Conservation (phyloP, 2,329 filamentous ascomycete species). For the Stagonosporopsis chrysanthemi region DNA sequence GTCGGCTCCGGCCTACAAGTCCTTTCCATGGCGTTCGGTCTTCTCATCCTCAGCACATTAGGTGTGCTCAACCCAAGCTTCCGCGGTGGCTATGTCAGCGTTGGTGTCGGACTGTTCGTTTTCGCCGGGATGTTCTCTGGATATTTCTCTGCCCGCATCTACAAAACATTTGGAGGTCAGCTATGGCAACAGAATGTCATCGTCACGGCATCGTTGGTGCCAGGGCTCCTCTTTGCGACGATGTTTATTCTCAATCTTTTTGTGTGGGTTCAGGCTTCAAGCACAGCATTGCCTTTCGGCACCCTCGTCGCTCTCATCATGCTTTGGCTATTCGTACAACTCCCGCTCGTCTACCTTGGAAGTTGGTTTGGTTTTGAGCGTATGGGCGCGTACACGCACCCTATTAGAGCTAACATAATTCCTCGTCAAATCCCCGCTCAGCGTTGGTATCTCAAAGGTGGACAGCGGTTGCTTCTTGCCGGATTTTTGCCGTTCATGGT, state of each 20-base stretch:
- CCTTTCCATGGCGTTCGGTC: constrained; percentile 78
- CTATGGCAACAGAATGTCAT: constrained; percentile 79
- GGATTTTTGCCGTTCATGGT: constrained; percentile 86
- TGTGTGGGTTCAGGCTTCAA: constrained; percentile 88
- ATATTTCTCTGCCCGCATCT: constrained; percentile 84
- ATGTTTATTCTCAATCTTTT: constrained; percentile 86
- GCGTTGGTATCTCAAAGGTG: constrained; percentile 74
- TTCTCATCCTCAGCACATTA: constrained; percentile 75
- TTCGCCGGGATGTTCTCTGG: constrained; percentile 85
- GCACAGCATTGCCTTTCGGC: constrained; percentile 83
- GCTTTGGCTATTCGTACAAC: constrained; percentile 85
- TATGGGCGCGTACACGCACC: constrained; percentile 77
- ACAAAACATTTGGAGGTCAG: constrained; percentile 80
- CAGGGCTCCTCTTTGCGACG: constrained; percentile 76
- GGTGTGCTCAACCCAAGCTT: constrained; percentile 86
- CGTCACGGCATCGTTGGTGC: constrained; percentile 76
- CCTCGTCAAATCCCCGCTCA: constrained; percentile 77
- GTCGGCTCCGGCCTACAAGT: constrained; percentile 88
- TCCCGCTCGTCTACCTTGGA: constrained; percentile 82
- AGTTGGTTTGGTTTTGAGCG: constrained; percentile 78
- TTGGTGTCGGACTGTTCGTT: constrained; percentile 82
- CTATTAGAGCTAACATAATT: constrained; percentile 76
- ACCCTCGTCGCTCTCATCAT: constrained; percentile 75
- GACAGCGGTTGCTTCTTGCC: constrained; percentile 72
- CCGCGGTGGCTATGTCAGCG: constrained; percentile 87